A percentile compares a stretch with the other conserved stretches of the same genome.
These are phyloP conservation scores for Tetradesmus lagerheimii DNA, from an alignment of 139 green algal species.

Conservation along the genomic window DNA sequence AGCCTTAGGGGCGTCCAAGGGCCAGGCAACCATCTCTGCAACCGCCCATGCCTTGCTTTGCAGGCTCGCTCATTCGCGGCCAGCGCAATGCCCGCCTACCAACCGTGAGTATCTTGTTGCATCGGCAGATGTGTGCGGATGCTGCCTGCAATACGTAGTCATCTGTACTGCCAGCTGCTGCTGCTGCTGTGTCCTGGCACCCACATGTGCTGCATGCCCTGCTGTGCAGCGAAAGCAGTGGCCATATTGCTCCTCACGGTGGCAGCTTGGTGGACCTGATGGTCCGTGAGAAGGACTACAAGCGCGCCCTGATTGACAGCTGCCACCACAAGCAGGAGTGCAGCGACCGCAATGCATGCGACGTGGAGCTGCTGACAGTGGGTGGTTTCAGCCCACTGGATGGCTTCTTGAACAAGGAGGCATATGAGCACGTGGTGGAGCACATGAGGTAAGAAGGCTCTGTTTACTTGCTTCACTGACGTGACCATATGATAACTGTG, in stretches of 20 bases:
- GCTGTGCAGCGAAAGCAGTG: slow-evolving; percentile 38
- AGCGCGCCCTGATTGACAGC: slow-evolving; percentile 57
- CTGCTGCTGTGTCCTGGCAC: background rate
- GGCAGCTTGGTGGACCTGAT: slow-evolving; percentile 82
- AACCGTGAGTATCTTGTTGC: slow-evolving; percentile 24
- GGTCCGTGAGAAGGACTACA: slow-evolving; percentile 58
- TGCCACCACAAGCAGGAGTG: slow-evolving; percentile 70
- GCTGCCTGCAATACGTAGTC: background rate
- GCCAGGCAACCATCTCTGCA: slow-evolving; percentile 3
- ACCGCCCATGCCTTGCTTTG: background rate
- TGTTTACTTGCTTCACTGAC: too few relatives aligned
- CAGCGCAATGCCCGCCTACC: slow-evolving; percentile 36
- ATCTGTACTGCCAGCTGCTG: background rate
- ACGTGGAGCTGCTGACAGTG: slow-evolving; percentile 92
- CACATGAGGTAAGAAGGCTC: slow-evolving; percentile 74
- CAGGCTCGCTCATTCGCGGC: slow-evolving; percentile 12
- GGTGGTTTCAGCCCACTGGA: slow-evolving; percentile 90
- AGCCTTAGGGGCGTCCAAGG: background rate
- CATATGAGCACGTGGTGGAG: slow-evolving; percentile 85
- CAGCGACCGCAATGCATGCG: slow-evolving; percentile 91
- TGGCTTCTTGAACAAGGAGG: slow-evolving; percentile 90
- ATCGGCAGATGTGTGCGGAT: background rate
- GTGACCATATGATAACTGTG: too few relatives aligned
- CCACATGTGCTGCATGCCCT: background rate
- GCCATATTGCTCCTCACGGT: slow-evolving; percentile 80